Base-by-base conservation (phyloP, 1,139 yeast species). In the Zygoascus meyerae region DNA sequence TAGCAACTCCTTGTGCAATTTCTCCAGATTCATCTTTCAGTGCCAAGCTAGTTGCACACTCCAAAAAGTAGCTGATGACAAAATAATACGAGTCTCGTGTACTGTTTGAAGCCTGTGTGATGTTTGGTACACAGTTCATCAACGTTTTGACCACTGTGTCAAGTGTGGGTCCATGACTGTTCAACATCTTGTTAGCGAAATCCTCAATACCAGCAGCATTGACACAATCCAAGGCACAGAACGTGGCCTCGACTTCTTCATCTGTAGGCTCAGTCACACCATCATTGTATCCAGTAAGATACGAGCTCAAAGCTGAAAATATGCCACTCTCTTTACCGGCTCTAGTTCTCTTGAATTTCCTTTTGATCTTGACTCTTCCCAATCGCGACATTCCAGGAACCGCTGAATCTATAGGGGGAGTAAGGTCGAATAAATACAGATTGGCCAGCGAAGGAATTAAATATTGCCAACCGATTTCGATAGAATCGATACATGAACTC, bases 211-310 rank as follows among this genome's bases (percentile, higher is more conserved):
- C 76, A 52, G 90, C 77, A 0, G 89, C 78, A 48, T 77, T 78
- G 46, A 89, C 73, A 61, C 97, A 90, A 55, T 90, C 95, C 48
- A 84, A 69, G 0, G 96, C 83, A 4, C 89, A 82, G 18, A 84
- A 66, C 0, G 97, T 85, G 1, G 87, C 77, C 52, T 89, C 96
- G 43, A 94, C 82, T 58, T 90, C 97, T 57, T 85, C 95, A 49
- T 85, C 95, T 1, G 94, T 78, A 3, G 98, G 98, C 62, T 90
- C 97, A 6, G 86, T 83, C 2, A 86, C 82, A 35, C 86, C 95
- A 56, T 89, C 97, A 0, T 84, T 73, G 51, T 83, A 79, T 12
- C 97, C 94, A 55, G 94, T 86, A 64, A 94, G 75, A 59, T 89
- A 90, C 0, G 96, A 87, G 1, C 97, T 89, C 56, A 94, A 82